Percentiles rank a stretch among this genome's conserved stretches.
Conservation (phyloP, 345 rosid species). For the Rhizophora mangle region DNA sequence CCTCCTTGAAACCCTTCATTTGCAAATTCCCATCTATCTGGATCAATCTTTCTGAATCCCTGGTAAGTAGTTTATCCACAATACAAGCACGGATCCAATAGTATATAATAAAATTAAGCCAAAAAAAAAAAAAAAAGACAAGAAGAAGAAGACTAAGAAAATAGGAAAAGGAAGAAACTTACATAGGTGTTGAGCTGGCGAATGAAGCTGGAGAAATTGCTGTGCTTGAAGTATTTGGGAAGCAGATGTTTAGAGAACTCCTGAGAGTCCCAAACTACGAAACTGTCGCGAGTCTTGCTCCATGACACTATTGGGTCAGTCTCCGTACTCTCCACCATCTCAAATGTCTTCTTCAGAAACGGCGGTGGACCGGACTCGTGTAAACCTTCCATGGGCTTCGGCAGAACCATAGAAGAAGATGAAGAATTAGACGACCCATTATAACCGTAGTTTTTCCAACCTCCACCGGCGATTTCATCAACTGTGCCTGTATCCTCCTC, state of each 20-base stretch:
- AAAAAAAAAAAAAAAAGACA: too few species aligned
- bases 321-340: slow-evolving; percentile 31
- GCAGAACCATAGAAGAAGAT: slow-evolving; percentile 27
- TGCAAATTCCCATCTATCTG: slow-evolving; percentile 66
- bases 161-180: neutral
- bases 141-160: too few species aligned
- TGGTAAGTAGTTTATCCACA: slow-evolving; percentile 16
- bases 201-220: slow-evolving; percentile 34
- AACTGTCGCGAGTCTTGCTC: slow-evolving; percentile 21
- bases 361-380: slow-evolving; percentile 45
- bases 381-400: slow-evolving; percentile 56
- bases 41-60: slow-evolving; percentile 66
- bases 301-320: slow-evolving; percentile 21
- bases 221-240: slow-evolving; percentile 33
- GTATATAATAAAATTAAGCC: too few species aligned
- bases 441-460: neutral
- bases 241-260: slow-evolving; percentile 27
- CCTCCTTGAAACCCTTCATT: slow-evolving; percentile 56
- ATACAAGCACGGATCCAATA: too few species aligned
- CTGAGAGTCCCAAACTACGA: slow-evolving; percentile 28
- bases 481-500: neutral
- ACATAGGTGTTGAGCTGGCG: slow-evolving; percentile 35
- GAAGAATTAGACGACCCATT: slow-evolving; percentile 31
- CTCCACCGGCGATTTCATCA: neutral
- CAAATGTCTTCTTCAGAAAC: slow-evolving; percentile 25